phyloP scores from a whole-genome alignment of 108 stramenopile species.

The Discostella stelligeroides region DNA sequence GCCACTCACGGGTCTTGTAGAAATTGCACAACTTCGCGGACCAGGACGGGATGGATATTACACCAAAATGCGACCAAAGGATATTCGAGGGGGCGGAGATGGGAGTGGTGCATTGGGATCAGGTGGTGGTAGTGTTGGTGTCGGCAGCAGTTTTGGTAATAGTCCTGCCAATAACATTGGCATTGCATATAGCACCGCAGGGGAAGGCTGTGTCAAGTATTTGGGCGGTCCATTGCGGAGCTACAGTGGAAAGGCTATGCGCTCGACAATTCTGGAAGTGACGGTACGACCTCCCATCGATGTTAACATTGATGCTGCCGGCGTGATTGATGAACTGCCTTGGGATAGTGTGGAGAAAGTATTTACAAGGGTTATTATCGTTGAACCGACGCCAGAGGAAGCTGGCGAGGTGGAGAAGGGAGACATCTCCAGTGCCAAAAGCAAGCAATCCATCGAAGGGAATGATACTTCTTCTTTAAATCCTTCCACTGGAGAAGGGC shows the following conservation, averaged over 20 bases:
- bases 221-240: slow-evolving; percentile 76
- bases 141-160: not conserved
- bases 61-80: slow-evolving; percentile 48
- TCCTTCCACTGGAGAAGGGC: slow-evolving; percentile 13
- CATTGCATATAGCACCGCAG: slow-evolving; percentile 29
- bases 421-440: not conserved
- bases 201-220: slow-evolving; percentile 61
- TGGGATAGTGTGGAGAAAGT: slow-evolving; percentile 23
- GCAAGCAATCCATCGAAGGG: not conserved
- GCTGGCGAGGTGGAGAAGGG: slow-evolving; percentile 21
- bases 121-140: slow-evolving; percentile 33
- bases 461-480: not conserved
- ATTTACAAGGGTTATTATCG: slow-evolving; percentile 39
- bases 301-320: slow-evolving; percentile 47
- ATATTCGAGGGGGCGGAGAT: slow-evolving; percentile 77
- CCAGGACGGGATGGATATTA: slow-evolving; percentile 68
- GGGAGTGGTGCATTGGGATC: slow-evolving; percentile 36
- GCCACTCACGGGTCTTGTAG: slow-evolving; percentile 63
- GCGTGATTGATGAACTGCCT: slow-evolving; percentile 41
- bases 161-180: not conserved
- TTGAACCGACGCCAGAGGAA: slow-evolving; percentile 11
- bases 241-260: slow-evolving; percentile 63
- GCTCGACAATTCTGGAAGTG: slow-evolving; percentile 68
- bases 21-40: slow-evolving; percentile 68
- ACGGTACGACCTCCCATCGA: slow-evolving; percentile 75